Conservation (phyloP, 352 stramenopile species). For the Phytophthora pseudosyringae region DNA sequence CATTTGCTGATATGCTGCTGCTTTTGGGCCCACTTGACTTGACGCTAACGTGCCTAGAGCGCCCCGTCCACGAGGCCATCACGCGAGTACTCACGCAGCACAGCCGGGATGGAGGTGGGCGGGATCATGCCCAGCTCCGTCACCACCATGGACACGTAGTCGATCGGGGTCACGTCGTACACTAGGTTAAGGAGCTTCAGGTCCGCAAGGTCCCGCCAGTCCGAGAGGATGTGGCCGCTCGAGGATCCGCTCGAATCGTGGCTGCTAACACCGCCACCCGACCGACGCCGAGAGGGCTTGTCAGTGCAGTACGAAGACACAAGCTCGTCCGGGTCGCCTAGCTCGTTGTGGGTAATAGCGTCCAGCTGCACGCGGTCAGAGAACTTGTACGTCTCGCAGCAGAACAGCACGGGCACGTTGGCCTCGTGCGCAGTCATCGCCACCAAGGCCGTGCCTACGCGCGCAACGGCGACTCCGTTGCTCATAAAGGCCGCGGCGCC, state of each 20-base stretch:
- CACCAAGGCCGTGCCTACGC: constrained; percentile 93
- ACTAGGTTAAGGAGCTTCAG: constrained; percentile 89
- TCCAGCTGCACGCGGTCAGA: constrained; percentile 97
- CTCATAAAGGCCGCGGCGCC: constrained; percentile 95
- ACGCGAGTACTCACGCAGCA: constrained; percentile 94
- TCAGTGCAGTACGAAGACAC: constrained; percentile 66
- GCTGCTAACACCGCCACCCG: not conserved
- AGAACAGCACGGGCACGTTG: constrained; percentile 97
- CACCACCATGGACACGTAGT: constrained; percentile 97
- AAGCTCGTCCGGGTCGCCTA: constrained; percentile 94
- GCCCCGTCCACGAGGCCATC: constrained; percentile 60
- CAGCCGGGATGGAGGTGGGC: constrained; percentile 96
- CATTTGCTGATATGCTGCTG: constrained; percentile 13
- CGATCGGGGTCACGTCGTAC: constrained; percentile 97
- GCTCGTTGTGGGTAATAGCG: constrained; percentile 97
- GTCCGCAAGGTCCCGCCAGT: constrained; percentile 78
- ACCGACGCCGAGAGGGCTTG: constrained; percentile 46
- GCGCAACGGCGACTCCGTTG: constrained; percentile 93
- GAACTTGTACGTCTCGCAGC: constrained; percentile 99
- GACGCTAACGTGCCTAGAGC: constrained; percentile 26
- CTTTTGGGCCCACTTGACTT: constrained; percentile 17
- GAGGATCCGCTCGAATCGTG: constrained; percentile 12
- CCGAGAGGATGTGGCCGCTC: constrained; percentile 73
- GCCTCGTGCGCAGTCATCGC: constrained; percentile 91
- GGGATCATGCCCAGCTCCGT: constrained; percentile 98